phyloP scores from a whole-genome alignment of 179 eudicot species.

The Drosera spatulata region DNA sequence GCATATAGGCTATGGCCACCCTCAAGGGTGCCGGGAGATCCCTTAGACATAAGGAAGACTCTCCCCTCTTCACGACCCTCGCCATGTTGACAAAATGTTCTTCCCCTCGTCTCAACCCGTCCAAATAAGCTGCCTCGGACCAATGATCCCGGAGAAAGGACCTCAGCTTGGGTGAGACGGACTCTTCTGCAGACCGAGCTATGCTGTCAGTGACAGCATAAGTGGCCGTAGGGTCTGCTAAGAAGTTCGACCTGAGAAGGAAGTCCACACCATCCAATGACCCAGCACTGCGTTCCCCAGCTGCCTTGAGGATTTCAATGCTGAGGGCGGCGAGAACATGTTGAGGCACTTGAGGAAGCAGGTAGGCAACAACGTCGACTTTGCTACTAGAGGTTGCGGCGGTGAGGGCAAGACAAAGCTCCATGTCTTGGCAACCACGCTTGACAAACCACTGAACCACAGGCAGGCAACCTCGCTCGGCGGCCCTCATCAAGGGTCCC shows the following conservation, averaged over 20 bases:
- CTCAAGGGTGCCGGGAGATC: constrained; percentile 74
- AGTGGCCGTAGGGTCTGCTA: constrained; percentile 71
- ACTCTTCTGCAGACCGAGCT: constrained; percentile 58
- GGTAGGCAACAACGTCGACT: constrained; percentile 74
- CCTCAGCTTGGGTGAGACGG: constrained; percentile 65
- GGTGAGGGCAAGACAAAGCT: constrained; percentile 91
- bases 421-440: constrained; percentile 97
- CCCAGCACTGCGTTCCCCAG: constrained; percentile 92
- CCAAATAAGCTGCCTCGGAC: constrained; percentile 63
- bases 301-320: constrained; percentile 92
- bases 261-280: constrained; percentile 88
- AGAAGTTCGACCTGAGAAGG: constrained; percentile 73
- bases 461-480: constrained; percentile 82
- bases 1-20: constrained; percentile 87
- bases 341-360: constrained; percentile 89
- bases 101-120: constrained; percentile 55
- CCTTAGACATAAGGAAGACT: constrained; percentile 49
- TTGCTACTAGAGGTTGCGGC: constrained; percentile 96
- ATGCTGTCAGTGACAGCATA: constrained; percentile 92
- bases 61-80: constrained; percentile 64
- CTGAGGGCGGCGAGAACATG: constrained; percentile 91
- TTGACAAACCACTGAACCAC: constrained; percentile 93
- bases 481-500: constrained; percentile 94
- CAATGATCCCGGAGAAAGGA: constrained; percentile 58
- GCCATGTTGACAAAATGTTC: constrained; percentile 61